These are phyloP conservation scores for Cronartium ribicola DNA, from an alignment of 1,284 basidiomycete genomes.

Conservation along the genomic window DNA sequence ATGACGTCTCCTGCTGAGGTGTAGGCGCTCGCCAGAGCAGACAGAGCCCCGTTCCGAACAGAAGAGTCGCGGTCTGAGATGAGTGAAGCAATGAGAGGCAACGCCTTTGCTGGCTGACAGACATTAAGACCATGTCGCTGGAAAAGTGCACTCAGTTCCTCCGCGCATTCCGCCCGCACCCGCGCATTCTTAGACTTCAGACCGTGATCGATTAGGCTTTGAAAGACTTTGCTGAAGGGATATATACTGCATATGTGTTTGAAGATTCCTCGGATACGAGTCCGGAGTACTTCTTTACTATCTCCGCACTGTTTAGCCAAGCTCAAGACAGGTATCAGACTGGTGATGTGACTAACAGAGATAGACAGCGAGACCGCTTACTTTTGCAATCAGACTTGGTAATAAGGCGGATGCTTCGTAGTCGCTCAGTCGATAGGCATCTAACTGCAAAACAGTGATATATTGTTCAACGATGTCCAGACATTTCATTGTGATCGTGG, in stretches of 20 bases:
- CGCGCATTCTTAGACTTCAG: constrained; percentile 83
- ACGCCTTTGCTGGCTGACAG: constrained; percentile 67
- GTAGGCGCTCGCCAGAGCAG: constrained; percentile 76
- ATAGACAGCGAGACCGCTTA: constrained; percentile 51
- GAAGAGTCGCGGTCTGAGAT: constrained; percentile 82
- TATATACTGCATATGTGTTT: constrained; percentile 61
- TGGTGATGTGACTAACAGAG: neutral
- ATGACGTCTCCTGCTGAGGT: constrained; percentile 76
- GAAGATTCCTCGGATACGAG: constrained; percentile 56
- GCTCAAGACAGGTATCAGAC: constrained; percentile 16
- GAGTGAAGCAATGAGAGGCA: constrained; percentile 71
- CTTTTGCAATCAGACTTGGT: constrained; percentile 85
- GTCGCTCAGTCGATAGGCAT: constrained; percentile 79
- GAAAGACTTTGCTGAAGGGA: constrained; percentile 83
- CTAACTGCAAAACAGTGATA: constrained; percentile 64
- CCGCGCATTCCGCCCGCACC: constrained; percentile 75
- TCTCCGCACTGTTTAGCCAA: constrained; percentile 55
- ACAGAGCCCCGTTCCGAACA: constrained; percentile 76
- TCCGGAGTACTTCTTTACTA: constrained; percentile 54
- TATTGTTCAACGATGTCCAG: constrained; percentile 81
- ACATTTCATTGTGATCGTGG: constrained; percentile 81
- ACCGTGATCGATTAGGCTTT: constrained; percentile 77
- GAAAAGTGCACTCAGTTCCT: constrained; percentile 71
- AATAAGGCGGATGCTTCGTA: constrained; percentile 82
- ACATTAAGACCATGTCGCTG: constrained; percentile 77